These are phyloP conservation scores for Xerocomus brunneocitrinus DNA, from an alignment of 768 basidiomycete species.

Conservation along the genomic window DNA sequence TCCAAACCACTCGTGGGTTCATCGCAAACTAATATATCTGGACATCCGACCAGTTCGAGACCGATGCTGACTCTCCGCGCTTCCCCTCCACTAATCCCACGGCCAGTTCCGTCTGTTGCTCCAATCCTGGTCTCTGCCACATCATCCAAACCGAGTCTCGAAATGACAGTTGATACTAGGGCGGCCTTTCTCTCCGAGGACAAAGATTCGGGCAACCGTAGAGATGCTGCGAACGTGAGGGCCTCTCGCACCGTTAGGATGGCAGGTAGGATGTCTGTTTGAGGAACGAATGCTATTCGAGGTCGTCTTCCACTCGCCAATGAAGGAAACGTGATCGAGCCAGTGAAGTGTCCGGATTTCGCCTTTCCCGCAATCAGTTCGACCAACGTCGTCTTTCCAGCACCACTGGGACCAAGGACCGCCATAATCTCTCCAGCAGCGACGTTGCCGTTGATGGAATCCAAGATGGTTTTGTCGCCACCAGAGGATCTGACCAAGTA, in stretches of 20 bases:
- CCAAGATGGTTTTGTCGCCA: conserved; percentile 58
- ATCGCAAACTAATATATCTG: conserved; percentile 82
- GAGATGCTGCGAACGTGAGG: conserved; percentile 77
- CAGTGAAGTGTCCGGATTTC: conserved; percentile 68
- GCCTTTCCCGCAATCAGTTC: conserved; percentile 84
- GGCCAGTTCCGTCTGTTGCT: conserved; percentile 57
- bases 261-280: conserved; percentile 79
- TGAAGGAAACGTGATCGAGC: conserved; percentile 55
- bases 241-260: conserved; percentile 79
- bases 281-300: conserved; percentile 81
- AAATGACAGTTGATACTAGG: conserved; percentile 66
- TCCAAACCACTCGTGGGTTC: conserved; percentile 85
- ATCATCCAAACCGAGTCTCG: conserved; percentile 70
- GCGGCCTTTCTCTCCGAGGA: conserved; percentile 55
- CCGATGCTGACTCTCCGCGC: conserved; percentile 89
- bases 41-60: conserved; percentile 78
- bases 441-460: conserved; percentile 66
- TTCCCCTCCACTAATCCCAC: conserved; percentile 91
- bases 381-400: conserved; percentile 88
- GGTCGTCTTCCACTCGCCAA: conserved; percentile 35
- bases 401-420: conserved; percentile 90
- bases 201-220: conserved; percentile 76
- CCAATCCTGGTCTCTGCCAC: conserved; percentile 70
- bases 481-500: conserved; percentile 50
- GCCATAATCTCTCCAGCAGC: conserved; percentile 82